Percentiles rank a stretch among this genome's conserved stretches.
Evolutionary conservation across 2,329 filamentous ascomycete genomes (phyloP).

Genomic region (Cadophora sp.): DNA sequence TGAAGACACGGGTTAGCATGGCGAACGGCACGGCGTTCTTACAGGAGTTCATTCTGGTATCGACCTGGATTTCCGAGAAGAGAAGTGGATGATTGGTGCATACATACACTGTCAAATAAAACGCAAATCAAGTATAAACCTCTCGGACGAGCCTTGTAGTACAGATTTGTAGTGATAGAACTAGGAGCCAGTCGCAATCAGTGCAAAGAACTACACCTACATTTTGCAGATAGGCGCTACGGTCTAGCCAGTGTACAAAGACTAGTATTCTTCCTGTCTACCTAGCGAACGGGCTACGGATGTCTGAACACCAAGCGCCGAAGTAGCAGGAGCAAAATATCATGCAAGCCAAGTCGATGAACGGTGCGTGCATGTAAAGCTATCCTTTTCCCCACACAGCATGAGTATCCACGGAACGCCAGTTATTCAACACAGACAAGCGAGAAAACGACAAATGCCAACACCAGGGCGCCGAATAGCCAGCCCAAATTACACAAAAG

Average conservation of each 20-base stretch:
- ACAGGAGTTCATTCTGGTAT: conserved; percentile 28
- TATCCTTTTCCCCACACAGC: conserved; percentile 2
- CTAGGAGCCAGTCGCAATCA: neutral
- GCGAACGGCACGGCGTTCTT: conserved; percentile 32
- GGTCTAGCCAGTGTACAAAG: conserved; percentile 1
- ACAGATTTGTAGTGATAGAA: neutral
- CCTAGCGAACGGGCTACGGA: conserved; percentile 7
- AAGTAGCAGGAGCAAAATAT: conserved; percentile 9
- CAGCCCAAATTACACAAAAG: conserved; percentile 37
- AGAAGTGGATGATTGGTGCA: conserved; percentile 15
- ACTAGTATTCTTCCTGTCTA: conserved; percentile 8
- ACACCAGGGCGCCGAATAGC: conserved; percentile 26
- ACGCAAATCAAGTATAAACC: neutral
- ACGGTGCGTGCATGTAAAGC: conserved; percentile 15
- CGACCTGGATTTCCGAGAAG: conserved; percentile 19
- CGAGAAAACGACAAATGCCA: conserved; percentile 11
- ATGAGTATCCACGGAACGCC: conserved; percentile 37
- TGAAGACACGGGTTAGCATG: conserved; percentile 29
- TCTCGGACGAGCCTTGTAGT: conserved; percentile 7
- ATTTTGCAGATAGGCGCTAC: no score
- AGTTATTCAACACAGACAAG: conserved; percentile 27
- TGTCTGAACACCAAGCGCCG: conserved; percentile 2
- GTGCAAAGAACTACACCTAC: no score
- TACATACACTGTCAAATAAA: conserved; percentile 26
- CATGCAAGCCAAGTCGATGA: conserved; percentile 16